A percentile compares a stretch with the other conserved stretches of the same genome.
These are phyloP conservation scores for Exserohilum turcica DNA, from an alignment of 2,329 filamentous ascomycete species.

Conservation along the genomic window DNA sequence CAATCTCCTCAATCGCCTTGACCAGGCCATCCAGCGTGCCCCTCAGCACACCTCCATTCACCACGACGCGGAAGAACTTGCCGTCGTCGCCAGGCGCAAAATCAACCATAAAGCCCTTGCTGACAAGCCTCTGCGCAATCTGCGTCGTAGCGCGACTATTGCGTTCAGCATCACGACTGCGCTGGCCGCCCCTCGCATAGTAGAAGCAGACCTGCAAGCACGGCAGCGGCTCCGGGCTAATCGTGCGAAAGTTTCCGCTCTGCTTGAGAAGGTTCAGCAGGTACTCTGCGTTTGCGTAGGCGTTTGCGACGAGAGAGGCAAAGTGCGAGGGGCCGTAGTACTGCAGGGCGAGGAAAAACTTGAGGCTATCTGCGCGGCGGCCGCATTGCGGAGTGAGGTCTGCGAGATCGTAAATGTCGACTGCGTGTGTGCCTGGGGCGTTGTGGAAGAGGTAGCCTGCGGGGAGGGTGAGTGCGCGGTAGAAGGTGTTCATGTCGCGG, in stretches of 20 bases:
- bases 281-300: constrained; percentile 72
- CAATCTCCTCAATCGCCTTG: constrained; percentile 60
- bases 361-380: constrained; percentile 80
- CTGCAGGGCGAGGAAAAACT: constrained; percentile 85
- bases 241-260: constrained; percentile 68
- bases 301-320: constrained; percentile 64
- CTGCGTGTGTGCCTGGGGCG: constrained; percentile 27
- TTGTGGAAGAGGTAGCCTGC: constrained; percentile 72
- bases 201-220: constrained; percentile 97
- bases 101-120: constrained; percentile 71
- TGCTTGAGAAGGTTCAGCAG: constrained; percentile 65
- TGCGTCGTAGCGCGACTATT: constrained; percentile 63
- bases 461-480: constrained; percentile 80
- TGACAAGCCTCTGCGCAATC: constrained; percentile 61
- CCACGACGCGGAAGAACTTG: constrained; percentile 71
- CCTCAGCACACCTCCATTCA: constrained; percentile 66
- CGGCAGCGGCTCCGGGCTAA: constrained; percentile 73
- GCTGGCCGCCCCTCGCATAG: constrained; percentile 65
- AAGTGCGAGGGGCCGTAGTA: constrained; percentile 85
- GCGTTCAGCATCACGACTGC: constrained; percentile 52
- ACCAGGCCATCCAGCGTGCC: constrained; percentile 47
- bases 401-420: constrained; percentile 81
- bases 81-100: constrained; percentile 66
- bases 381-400: constrained; percentile 95
- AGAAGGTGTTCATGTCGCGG: constrained; percentile 76